phyloP scores from a whole-genome alignment of 2,329 filamentous ascomycete genomes.

The Botrytis aclada region DNA sequence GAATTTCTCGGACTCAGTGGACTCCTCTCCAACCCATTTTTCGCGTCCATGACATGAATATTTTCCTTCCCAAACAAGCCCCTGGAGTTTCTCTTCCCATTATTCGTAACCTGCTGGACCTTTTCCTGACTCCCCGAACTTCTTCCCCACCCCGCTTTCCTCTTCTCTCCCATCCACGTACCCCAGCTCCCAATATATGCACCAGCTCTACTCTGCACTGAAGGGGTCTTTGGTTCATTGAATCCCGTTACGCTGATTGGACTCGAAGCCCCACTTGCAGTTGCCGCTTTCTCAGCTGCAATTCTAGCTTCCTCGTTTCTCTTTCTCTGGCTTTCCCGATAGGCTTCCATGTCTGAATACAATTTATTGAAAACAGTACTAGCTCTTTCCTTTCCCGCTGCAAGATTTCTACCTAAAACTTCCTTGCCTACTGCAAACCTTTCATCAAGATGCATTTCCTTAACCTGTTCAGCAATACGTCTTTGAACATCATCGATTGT shows the following conservation, averaged over 20 bases:
- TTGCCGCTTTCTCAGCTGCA: slow-evolving; percentile 26
- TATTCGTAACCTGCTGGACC: slow-evolving; percentile 63
- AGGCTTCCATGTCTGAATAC: slow-evolving; percentile 83
- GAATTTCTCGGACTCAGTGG: slow-evolving; percentile 33
- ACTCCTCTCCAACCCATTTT: slow-evolving; percentile 34
- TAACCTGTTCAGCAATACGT: slow-evolving; percentile 84
- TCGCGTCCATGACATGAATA: slow-evolving; percentile 9
- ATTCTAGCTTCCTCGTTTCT: slow-evolving; percentile 50
- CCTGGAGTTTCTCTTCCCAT: slow-evolving; percentile 28
- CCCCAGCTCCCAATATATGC: slow-evolving; percentile 69
- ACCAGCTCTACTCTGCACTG: slow-evolving; percentile 51
- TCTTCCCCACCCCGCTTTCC: slow-evolving; percentile 46
- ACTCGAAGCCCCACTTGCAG: slow-evolving; percentile 21
- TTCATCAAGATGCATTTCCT: slow-evolving; percentile 91
- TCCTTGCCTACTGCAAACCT: slow-evolving; percentile 80
- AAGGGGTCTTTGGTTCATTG: slow-evolving; percentile 42
- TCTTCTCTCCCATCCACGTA: slow-evolving; percentile 71
- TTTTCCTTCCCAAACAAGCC: slow-evolving; percentile 27
- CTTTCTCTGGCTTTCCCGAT: slow-evolving; percentile 70
- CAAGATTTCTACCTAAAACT: slow-evolving; percentile 82
- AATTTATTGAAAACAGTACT: slow-evolving; percentile 82
- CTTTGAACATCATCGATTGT: slow-evolving; percentile 94
- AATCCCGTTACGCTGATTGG: slow-evolving; percentile 37
- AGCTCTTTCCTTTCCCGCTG: slow-evolving; percentile 83
- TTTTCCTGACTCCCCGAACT: slow-evolving; percentile 67